A percentile compares a stretch with the other conserved stretches of the same genome.
Conservation (phyloP, 1,284 basidiomycete genomes). For the Rhizoctonia solani region DNA sequence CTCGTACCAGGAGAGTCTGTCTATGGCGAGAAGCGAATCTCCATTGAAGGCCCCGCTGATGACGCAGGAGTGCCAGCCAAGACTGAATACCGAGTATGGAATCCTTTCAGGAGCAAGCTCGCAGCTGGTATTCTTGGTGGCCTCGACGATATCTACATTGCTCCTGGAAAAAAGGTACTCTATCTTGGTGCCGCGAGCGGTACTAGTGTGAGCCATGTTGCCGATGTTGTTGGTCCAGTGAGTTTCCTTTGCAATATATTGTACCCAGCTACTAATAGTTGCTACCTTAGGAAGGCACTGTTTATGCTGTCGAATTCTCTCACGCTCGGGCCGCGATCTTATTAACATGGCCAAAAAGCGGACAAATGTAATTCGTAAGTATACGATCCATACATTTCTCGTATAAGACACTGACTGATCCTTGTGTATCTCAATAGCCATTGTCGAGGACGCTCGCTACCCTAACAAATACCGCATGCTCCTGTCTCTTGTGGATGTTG, state of each 20-base stretch:
- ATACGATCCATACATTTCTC: not conserved
- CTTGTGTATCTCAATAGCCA: slow-evolving; percentile 58
- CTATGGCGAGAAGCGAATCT: slow-evolving; percentile 97
- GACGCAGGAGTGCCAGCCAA: slow-evolving; percentile 68
- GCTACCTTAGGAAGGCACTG: slow-evolving; percentile 77
- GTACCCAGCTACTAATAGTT: slow-evolving; percentile 25
- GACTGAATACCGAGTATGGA: slow-evolving; percentile 98
- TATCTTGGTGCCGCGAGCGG: slow-evolving; percentile 98
- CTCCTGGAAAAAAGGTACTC: slow-evolving; percentile 93
- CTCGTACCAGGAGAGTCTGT: slow-evolving; percentile 96
- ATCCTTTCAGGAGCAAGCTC: slow-evolving; percentile 97
- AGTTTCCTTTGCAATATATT: slow-evolving; percentile 43
- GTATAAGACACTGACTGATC: slow-evolving; percentile 30
- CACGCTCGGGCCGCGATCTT: slow-evolving; percentile 93
- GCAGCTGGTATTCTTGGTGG: slow-evolving; percentile 97
- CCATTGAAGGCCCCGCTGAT: slow-evolving; percentile 75
- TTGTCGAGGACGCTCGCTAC: slow-evolving; percentile 95
- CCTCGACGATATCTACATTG: slow-evolving; percentile 92
- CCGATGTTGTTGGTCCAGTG: slow-evolving; percentile 95
- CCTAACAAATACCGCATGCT: slow-evolving; percentile 97
- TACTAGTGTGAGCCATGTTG: slow-evolving; percentile 97
- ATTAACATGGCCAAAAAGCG: slow-evolving; percentile 99
- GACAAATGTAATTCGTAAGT: slow-evolving; percentile 96
- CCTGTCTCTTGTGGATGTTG: slow-evolving; percentile 89
- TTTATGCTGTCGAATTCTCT: slow-evolving; percentile 99